Percentiles rank a stretch among this genome's conserved stretches.
These are phyloP conservation scores for Cercospora brassicicola DNA, from an alignment of 2,329 filamentous ascomycete species.

Conservation along the genomic window DNA sequence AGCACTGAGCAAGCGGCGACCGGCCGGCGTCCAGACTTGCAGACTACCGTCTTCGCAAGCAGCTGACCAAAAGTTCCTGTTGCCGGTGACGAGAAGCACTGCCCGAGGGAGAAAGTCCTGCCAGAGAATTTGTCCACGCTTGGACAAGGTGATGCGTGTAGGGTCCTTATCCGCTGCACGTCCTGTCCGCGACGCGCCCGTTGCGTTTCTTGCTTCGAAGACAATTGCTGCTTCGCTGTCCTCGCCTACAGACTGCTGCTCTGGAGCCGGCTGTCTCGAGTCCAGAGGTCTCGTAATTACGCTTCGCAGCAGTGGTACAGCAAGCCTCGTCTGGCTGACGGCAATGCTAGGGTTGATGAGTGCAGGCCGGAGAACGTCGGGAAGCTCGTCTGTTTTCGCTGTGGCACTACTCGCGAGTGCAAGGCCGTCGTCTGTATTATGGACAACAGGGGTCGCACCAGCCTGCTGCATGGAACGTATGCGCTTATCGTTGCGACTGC, in stretches of 20 bases:
- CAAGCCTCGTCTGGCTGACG: conserved; percentile 79
- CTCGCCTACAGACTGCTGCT: conserved; percentile 46
- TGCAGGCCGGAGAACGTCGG: conserved; percentile 84
- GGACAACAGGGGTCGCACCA: conserved; percentile 71
- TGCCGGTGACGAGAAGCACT: conserved; percentile 87
- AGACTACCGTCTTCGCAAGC: conserved; percentile 90
- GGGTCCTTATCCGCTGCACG: conserved; percentile 70
- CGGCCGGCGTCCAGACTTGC: conserved; percentile 89
- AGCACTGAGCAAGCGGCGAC: conserved; percentile 79
- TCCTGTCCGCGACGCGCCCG: conserved; percentile 59
- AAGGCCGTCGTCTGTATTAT: conserved; percentile 74
- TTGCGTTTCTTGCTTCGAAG: conserved; percentile 84
- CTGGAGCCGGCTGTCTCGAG: conserved; percentile 53
- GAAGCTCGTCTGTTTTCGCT: conserved; percentile 55
- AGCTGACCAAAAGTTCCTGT: conserved; percentile 85
- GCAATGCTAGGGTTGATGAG: conserved; percentile 79
- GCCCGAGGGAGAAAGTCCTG: conserved; percentile 87
- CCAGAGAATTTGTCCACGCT: conserved; percentile 80
- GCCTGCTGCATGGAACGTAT: conserved; percentile 58
- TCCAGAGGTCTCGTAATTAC: conserved; percentile 83
- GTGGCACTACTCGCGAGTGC: conserved; percentile 69
- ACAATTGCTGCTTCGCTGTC: conserved; percentile 67
- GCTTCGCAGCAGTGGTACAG: conserved; percentile 80
- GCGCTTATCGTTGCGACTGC: conserved; percentile 61
- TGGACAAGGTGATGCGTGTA: conserved; percentile 76